Conservation (phyloP, 331 rosid species). For the Malus hybrid region DNA sequence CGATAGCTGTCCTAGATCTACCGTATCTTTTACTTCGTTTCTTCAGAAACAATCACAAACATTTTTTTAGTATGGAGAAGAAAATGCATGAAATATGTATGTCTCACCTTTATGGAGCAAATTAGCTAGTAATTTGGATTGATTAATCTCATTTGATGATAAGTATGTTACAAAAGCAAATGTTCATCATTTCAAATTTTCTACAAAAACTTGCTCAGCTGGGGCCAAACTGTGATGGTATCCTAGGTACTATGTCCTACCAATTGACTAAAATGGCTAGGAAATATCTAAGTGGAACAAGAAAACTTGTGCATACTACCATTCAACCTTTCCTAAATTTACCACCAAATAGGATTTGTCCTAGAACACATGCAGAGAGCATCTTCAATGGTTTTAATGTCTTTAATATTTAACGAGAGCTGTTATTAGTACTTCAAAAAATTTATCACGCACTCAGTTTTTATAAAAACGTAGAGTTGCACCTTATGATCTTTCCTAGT, state of each 20-base stretch:
- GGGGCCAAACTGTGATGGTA: background rate
- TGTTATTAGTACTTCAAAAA: background rate
- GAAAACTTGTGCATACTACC: background rate
- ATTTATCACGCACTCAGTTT: background rate
- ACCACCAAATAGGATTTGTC: background rate
- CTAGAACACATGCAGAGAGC: background rate
- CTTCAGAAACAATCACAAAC: background rate
- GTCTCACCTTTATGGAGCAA: background rate
- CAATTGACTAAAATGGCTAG: background rate
- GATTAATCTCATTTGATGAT: background rate
- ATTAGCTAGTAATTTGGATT: background rate
- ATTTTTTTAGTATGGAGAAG: background rate
- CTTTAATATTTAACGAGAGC: too few species aligned
- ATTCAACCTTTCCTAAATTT: background rate
- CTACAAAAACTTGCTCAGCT: background rate
- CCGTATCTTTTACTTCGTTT: background rate
- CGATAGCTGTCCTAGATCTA: fast-evolving
- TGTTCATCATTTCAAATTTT: background rate
- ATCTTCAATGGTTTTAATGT: too few species aligned
- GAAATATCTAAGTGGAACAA: background rate
- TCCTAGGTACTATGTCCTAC: background rate
- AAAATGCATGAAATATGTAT: background rate
- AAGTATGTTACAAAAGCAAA: background rate
- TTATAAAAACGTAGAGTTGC: too few species aligned
- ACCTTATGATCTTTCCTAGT: too few species aligned